Conservation (phyloP, 495 filamentous ascomycete species). For the Xylaria flabelliformis region DNA sequence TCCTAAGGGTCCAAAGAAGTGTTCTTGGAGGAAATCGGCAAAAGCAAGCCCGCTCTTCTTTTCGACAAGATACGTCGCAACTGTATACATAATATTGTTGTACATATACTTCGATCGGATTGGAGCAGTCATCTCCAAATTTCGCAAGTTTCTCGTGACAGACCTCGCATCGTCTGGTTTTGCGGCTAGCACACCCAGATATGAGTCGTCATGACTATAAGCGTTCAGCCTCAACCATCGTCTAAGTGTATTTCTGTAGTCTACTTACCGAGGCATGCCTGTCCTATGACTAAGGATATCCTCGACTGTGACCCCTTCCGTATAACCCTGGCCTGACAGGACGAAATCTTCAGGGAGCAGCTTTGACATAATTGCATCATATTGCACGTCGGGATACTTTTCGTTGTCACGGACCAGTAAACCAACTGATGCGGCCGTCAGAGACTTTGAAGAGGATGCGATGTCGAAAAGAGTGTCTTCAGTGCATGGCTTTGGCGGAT, state of each 20-base stretch:
- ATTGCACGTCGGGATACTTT: slow-evolving; percentile 48
- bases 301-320: slow-evolving; percentile 54
- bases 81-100: slow-evolving; percentile 58
- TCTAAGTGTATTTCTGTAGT: neutral
- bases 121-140: slow-evolving; percentile 48
- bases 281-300: slow-evolving; percentile 56
- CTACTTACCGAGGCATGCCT: slow-evolving; percentile 47
- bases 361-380: slow-evolving; percentile 51
- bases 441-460: slow-evolving; percentile 60
- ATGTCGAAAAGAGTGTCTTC: slow-evolving; percentile 45
- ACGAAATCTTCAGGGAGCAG: slow-evolving; percentile 63
- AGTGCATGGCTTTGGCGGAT: slow-evolving; percentile 45
- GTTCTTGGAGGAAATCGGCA: slow-evolving; percentile 48
- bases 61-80: slow-evolving; percentile 50
- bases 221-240: neutral
- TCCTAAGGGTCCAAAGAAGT: slow-evolving; percentile 53
- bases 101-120: slow-evolving; percentile 53
- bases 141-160: slow-evolving; percentile 50
- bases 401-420: slow-evolving; percentile 54
- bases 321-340: slow-evolving; percentile 50
- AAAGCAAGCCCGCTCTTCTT: slow-evolving; percentile 45
- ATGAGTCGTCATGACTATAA: slow-evolving; percentile 30
- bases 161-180: slow-evolving; percentile 37
- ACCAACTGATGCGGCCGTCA: slow-evolving; percentile 57
- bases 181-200: slow-evolving; percentile 25